These are phyloP conservation scores for Porcisia hertigi DNA, from an alignment of 208 protist species.

Conservation along the genomic window DNA sequence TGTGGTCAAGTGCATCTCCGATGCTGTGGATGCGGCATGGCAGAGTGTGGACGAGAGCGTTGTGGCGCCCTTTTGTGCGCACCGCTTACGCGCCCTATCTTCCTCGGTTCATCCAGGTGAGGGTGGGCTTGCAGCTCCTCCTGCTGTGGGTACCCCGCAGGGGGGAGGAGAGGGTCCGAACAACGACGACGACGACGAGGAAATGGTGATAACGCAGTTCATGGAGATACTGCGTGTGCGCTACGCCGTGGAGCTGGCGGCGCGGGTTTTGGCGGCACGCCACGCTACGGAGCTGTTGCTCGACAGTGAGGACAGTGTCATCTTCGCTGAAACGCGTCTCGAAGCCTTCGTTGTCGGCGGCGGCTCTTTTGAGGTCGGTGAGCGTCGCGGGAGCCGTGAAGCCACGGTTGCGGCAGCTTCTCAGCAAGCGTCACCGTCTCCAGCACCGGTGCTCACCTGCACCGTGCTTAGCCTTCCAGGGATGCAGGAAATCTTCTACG, in stretches of 20 bases:
- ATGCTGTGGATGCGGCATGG: slow-evolving; percentile 41
- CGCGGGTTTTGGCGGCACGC: slow-evolving; percentile 47
- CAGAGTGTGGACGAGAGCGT: slow-evolving; percentile 16
- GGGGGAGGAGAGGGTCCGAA: slow-evolving; percentile 4
- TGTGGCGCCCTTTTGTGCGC: slow-evolving; percentile 15
- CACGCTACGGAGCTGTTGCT: slow-evolving; percentile 47
- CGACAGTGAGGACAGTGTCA: slow-evolving; percentile 51
- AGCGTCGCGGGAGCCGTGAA: neutral
- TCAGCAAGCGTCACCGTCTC: neutral
- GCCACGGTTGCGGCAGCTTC: neutral
- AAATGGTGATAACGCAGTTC: slow-evolving; percentile 27
- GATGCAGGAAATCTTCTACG: slow-evolving; percentile 65
- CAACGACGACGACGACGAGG: slow-evolving; percentile 27
- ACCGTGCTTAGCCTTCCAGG: slow-evolving; percentile 52
- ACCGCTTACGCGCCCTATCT: neutral
- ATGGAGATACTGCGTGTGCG: slow-evolving; percentile 60
- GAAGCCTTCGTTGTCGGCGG: slow-evolving; percentile 8
- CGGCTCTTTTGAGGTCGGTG: neutral
- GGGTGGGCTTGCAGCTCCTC: neutral
- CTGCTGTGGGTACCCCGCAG: neutral
- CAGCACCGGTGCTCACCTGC: slow-evolving; percentile 23
- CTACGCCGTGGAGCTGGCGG: slow-evolving; percentile 61
- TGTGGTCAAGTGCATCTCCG: slow-evolving; percentile 24
- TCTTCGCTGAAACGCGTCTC: slow-evolving; percentile 42
- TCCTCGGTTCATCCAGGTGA: neutral